These are phyloP conservation scores for Ogataea methanolica DNA, from an alignment of 805 yeast genomes.

Conservation along the genomic window DNA sequence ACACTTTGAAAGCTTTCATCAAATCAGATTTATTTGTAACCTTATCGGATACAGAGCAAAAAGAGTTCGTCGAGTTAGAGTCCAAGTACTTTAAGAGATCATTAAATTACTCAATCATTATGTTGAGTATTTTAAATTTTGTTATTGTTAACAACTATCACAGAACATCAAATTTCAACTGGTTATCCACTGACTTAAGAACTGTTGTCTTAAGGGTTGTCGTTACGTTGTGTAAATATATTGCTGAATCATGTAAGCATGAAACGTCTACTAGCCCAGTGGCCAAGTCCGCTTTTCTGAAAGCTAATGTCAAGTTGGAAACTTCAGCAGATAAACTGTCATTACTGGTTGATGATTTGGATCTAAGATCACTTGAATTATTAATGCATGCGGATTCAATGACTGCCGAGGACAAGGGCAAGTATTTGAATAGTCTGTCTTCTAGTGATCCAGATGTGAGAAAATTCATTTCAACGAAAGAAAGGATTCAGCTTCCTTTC, in stretches of 20 bases:
- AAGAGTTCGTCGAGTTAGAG: constrained; percentile 5
- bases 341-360: constrained; percentile 17
- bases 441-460: neutral
- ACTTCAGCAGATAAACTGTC: neutral
- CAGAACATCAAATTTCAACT: constrained; percentile 6
- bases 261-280: neutral
- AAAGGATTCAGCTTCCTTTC: constrained; percentile 12
- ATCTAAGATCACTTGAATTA: constrained; percentile 9
- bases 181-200: constrained; percentile 22
- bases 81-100: constrained; percentile 14
- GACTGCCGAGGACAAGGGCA: constrained; percentile 1
- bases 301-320: no score
- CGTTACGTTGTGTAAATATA: constrained; percentile 9
- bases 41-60: constrained; percentile 3
- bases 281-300: no score
- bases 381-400: constrained; percentile 8
- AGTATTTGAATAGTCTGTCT: neutral
- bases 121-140: constrained; percentile 17
- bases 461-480: constrained; percentile 2
- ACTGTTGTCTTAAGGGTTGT: constrained; percentile 17
- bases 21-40: constrained; percentile 10
- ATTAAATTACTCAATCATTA: constrained; percentile 12
- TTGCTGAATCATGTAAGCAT: constrained; percentile 6
- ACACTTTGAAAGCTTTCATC: constrained; percentile 3
- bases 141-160: constrained; percentile 8